Percentiles rank a stretch among this genome's conserved stretches.
phyloP scores from a whole-genome alignment of 2,329 filamentous ascomycete genomes.

The Chalaropsis ovoidea region DNA sequence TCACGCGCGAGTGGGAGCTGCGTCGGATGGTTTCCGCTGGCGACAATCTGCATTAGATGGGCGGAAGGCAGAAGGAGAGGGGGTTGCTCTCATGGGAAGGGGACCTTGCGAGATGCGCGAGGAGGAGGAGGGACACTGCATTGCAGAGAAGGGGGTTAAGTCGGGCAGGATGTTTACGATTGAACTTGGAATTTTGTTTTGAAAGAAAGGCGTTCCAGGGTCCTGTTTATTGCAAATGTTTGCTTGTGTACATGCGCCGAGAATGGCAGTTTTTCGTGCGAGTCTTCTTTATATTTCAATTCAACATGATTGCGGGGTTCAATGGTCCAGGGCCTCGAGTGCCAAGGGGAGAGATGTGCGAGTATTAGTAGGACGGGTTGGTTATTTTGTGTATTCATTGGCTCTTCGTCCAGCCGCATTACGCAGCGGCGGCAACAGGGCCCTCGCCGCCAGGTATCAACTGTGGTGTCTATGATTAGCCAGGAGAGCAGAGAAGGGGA shows the following conservation, averaged over 20 bases:
- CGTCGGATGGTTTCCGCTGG: slow-evolving; percentile 69
- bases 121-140: background rate
- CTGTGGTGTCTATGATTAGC: slow-evolving; percentile 36
- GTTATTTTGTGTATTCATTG: slow-evolving; percentile 14
- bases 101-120: too few relatives aligned
- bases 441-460: slow-evolving; percentile 71
- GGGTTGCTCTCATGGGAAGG: background rate
- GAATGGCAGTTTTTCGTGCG: background rate
- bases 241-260: background rate
- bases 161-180: background rate
- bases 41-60: slow-evolving; percentile 33
- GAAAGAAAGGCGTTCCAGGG: slow-evolving; percentile 17
- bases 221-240: slow-evolving; percentile 9
- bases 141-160: background rate
- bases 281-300: background rate
- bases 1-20: slow-evolving; percentile 84
- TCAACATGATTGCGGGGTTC: background rate
- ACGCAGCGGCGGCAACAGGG: slow-evolving; percentile 37
- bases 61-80: background rate
- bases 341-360: background rate
- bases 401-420: slow-evolving; percentile 1
- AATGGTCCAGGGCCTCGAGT: background rate
- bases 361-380: background rate
- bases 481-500: background rate
- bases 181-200: background rate